Base-by-base conservation (phyloP, 1,284 basidiomycete species). In the Marasmius fiardii region DNA sequence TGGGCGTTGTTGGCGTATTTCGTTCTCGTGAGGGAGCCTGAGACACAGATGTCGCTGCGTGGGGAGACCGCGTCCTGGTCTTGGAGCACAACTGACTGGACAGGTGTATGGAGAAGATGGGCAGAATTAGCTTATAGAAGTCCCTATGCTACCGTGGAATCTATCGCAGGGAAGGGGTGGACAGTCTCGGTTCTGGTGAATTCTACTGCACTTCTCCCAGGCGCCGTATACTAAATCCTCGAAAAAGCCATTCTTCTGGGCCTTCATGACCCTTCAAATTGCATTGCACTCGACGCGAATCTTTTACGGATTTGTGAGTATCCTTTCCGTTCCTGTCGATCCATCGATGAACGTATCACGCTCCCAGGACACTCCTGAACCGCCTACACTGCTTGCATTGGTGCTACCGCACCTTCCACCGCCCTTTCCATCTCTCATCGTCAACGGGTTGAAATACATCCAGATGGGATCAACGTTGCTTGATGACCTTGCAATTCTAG, bases 161-260 rank as follows among this genome's bases (percentile, higher is more conserved):
- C 44, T 53, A 58, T 44, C 56, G 53, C 45, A 64, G 60, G 3
- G 3, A 47, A 56, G 18, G 57, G 57, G 8, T 80, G 76, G 73
- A 74, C 74, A n/a, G 76, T 86, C 11, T 78, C 82, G 60, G 62
- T 74, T 56, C 75, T 84, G 63, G 86, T 88, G 62, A 64, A 82
- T 71, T 16, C 51, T 60, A 34, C 12, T 37, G 44, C 0, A 53
- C 44, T 48, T 35, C 1, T 35, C 14, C 21, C 4, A 35, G 18
- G 20, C n/a, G 16, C n/a, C 4, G 50, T 48, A 55, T 54, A 58
- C 41, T 58, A 49, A 31, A 63, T 31, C 12, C 49, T 8, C 2
- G 21, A 31, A 52, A 10, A 60, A 91, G 88, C 83, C 86, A 0
- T 90, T 92, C 73, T 88, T 91, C 68, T 89, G 85, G 83, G 85